These are phyloP conservation scores for Leishmania lainsoni DNA, from an alignment of 208 protist species.

Conservation along the genomic window DNA sequence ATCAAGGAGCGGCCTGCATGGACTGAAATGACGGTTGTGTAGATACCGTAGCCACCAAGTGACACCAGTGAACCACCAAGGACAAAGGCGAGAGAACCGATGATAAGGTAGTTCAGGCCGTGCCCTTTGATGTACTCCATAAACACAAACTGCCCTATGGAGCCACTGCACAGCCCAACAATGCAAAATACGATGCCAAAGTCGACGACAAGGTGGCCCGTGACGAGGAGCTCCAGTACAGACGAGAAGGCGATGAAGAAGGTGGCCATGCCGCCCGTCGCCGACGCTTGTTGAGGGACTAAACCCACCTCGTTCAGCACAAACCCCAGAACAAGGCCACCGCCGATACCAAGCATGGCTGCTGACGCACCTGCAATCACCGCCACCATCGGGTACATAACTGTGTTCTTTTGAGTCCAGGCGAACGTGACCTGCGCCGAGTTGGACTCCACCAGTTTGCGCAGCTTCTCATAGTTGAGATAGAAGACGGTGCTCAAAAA, in stretches of 20 bases:
- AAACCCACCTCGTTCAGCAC: conserved; percentile 81
- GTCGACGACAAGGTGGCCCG: conserved; percentile 56
- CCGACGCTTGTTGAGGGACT: conserved; percentile 74
- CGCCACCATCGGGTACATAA: conserved; percentile 67
- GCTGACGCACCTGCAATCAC: conserved; percentile 76
- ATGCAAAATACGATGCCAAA: conserved; percentile 66
- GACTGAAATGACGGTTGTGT: conserved; percentile 50
- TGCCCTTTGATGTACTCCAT: conserved; percentile 75
- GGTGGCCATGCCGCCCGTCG: conserved; percentile 72
- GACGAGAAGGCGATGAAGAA: conserved; percentile 83
- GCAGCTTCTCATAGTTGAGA: conserved; percentile 42
- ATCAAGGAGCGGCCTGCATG: conserved; percentile 45
- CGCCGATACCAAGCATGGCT: conserved; percentile 85
- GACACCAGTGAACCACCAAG: conserved; percentile 71
- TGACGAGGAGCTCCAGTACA: conserved; percentile 56
- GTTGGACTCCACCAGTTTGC: conserved; percentile 24
- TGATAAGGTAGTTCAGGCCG: conserved; percentile 63
- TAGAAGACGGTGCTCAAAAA: conserved; percentile 43
- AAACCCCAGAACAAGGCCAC: conserved; percentile 83
- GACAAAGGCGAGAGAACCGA: conserved; percentile 61
- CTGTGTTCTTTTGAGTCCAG: conserved; percentile 59
- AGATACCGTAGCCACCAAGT: conserved; percentile 75
- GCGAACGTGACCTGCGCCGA: conserved; percentile 46
- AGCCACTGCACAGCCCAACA: conserved; percentile 60
- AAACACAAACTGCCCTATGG: conserved; percentile 72